These are phyloP conservation scores for Aethionema arabicum DNA, from an alignment of 345 rosid species.

Conservation along the genomic window DNA sequence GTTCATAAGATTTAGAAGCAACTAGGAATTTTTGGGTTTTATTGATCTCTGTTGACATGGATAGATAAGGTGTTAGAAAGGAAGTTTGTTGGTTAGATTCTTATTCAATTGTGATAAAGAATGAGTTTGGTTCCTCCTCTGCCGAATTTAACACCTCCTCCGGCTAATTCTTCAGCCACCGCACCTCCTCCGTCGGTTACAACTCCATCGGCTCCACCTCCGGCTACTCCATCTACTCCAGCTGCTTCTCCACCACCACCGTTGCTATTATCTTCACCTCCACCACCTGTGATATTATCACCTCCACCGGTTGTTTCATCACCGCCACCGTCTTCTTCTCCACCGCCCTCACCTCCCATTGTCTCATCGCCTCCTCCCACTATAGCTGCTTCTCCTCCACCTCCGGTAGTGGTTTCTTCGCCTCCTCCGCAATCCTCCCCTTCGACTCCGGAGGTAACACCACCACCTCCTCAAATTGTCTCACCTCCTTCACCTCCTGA, in stretches of 20 bases:
- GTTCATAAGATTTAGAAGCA: conserved; percentile 13
- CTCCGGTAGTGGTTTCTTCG: conserved; percentile 31
- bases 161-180: conserved; percentile 43
- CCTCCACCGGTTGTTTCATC: conserved; percentile 47
- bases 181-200: conserved; percentile 49
- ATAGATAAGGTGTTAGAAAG: conserved; percentile 4
- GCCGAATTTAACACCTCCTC: conserved; percentile 42
- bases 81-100: conserved; percentile 10
- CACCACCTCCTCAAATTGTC: conserved; percentile 53
- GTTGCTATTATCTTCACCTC: conserved; percentile 25
- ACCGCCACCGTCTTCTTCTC: conserved; percentile 45
- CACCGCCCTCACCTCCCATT: conserved; percentile 47
- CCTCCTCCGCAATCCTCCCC: conserved; percentile 43
- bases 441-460: conserved; percentile 47
- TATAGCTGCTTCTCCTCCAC: conserved; percentile 45
- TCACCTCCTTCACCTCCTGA: conserved; percentile 49
- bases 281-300: conserved; percentile 42
- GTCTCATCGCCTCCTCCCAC: conserved; percentile 50
- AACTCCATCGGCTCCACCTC: conserved; percentile 49
- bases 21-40: conserved; percentile 14
- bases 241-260: conserved; percentile 46
- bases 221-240: conserved; percentile 43
- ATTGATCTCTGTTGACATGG: conserved; percentile 12
- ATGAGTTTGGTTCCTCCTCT: conserved; percentile 59
- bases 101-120: conserved; percentile 9